A percentile compares a stretch with the other conserved stretches of the same genome.
Evolutionary conservation across 1,139 yeast genomes (phyloP).

Genomic region (Candida freyschussii): DNA sequence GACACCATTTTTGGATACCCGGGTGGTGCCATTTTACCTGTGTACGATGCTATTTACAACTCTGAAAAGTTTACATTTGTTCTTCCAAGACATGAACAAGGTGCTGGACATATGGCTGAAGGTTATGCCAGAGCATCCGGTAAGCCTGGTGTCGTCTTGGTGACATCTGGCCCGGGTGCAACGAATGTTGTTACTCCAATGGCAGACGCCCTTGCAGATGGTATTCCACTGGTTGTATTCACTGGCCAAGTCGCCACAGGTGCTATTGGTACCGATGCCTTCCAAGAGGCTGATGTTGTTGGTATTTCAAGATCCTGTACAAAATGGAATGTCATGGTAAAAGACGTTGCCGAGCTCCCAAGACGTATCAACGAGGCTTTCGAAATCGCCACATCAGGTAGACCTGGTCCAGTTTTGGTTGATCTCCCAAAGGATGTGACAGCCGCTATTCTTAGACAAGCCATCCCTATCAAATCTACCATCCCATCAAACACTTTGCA

Average conservation of each 20-base stretch:
- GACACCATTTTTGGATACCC: constrained; percentile 95
- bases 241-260: constrained; percentile 96
- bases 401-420: constrained; percentile 98
- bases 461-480: constrained; percentile 82
- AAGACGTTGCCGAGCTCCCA: constrained; percentile 89
- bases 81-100: constrained; percentile 96
- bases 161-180: constrained; percentile 98
- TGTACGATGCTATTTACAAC: constrained; percentile 93
- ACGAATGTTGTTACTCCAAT: constrained; percentile 95
- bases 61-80: constrained; percentile 85
- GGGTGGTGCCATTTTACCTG: constrained; percentile 98
- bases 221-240: constrained; percentile 96
- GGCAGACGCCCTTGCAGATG: constrained; percentile 97
- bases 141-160: constrained; percentile 97
- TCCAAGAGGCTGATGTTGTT: constrained; percentile 97
- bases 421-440: constrained; percentile 98
- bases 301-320: constrained; percentile 97
- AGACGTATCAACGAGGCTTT: constrained; percentile 96
- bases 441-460: constrained; percentile 77
- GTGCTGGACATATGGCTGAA: constrained; percentile 99
- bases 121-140: constrained; percentile 96
- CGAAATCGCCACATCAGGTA: constrained; percentile 91
- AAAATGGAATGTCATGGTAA: constrained; percentile 99
- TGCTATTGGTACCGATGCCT: constrained; percentile 96
- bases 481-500: constrained; percentile 78